Base-by-base conservation (phyloP, 2,329 filamentous ascomycete genomes). In the Xenosphaeropsis pyriputrescens region DNA sequence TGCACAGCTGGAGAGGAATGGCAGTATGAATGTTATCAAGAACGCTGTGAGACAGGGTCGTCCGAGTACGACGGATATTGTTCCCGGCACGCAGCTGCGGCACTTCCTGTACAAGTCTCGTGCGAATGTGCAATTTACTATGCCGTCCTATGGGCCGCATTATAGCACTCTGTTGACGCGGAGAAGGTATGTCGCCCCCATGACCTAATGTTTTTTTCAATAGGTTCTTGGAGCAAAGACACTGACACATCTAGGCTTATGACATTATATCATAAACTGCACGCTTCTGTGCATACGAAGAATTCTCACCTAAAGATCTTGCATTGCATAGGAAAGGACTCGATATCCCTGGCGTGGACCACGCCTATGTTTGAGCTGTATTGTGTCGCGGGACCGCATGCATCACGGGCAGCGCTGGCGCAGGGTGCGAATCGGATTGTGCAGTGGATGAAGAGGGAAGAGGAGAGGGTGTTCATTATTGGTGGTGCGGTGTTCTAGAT, bases 71-170 rank as follows among this genome's bases (percentile, higher is more conserved):
- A 72, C 75, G 13, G 80, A 91, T 41, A 78, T 98, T 41, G 72
- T 86, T 1, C 83, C 86, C 0, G 83, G 81, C 17, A 83, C 79
- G 13, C 77, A 81, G 22, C 64, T 96, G 37, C 79, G 81, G 47
- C 91, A 98, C 63, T 98, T 96, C 53, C 62, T 98, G 14, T 98
- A 94, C 68, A 98, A 96, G 59, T 94, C 85, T 13, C 75, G 85
- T 42, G 78, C 80, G 15, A 94, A 98, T 50, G 91, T 98, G 18
- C 93, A 98, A 56, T 98, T 95, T 58, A 81, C 76, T 47, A 94
- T 93, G 85, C 82, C 88, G 1, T 77, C 83, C 0, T 80, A 85
- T 43, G 67, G 75, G 8, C 79, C 84, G 0, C 64, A 77, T 40
- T 91, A 91, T 51, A 58, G 56, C 17, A 64, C 53, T 2, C 55